These are phyloP conservation scores for Erythrobasidium hasegawianum DNA, from an alignment of 1,284 basidiomycete species.

Conservation along the genomic window DNA sequence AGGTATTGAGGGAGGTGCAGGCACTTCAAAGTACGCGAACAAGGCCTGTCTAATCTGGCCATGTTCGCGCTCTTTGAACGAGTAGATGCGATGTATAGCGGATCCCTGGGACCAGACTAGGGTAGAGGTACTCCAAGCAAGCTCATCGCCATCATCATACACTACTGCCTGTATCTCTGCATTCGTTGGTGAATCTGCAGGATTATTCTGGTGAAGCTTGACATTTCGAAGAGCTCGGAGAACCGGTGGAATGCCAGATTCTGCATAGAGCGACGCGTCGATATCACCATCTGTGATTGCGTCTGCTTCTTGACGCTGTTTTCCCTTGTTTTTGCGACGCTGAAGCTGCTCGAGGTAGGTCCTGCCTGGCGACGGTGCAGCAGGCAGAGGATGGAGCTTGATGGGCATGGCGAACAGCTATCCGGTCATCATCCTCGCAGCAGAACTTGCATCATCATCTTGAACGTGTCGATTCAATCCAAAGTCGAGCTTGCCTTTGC, in stretches of 20 bases:
- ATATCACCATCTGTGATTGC: not conserved
- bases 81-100: conserved; percentile 22
- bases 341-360: conserved; percentile 15
- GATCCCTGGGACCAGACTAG: conserved; percentile 35
- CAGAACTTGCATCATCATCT: too few relatives aligned
- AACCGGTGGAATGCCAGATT: not conserved
- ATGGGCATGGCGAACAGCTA: too few relatives aligned
- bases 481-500: too few relatives aligned
- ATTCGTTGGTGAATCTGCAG: too few relatives aligned
- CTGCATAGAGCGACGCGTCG: not conserved
- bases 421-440: too few relatives aligned
- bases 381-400: conserved; percentile 2
- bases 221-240: too few relatives aligned
- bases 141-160: conserved; percentile 24
- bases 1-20: not conserved
- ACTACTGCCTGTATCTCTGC: too few relatives aligned
- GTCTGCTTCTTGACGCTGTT: conserved; percentile 11
- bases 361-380: conserved; percentile 21
- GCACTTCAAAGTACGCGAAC: conserved; percentile 30
- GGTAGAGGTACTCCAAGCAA: conserved; percentile 30
- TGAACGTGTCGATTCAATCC: too few relatives aligned
- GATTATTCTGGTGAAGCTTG: too few relatives aligned
- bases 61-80: conserved; percentile 20
- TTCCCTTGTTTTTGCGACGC: conserved; percentile 5
- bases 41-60: conserved; percentile 31